Base-by-base conservation (phyloP, 1,139 yeast species). In the Scheffersomyces segobiensis region DNA sequence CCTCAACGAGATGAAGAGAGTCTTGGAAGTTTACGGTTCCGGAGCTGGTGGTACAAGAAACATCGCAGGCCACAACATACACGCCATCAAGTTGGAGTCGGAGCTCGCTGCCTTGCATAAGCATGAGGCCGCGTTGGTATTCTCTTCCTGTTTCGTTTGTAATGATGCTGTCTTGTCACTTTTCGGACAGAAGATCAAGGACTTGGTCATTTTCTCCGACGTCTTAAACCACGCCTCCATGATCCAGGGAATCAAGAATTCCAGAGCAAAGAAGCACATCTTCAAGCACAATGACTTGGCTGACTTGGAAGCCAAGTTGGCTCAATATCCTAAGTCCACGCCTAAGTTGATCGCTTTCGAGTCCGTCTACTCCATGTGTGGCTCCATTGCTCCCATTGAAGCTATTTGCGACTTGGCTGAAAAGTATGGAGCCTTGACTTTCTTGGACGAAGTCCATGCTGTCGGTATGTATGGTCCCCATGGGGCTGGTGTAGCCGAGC, bases 21-120 rank as follows among this genome's bases (percentile, higher is more conserved):
- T 96, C 24, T 83, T 95, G 74, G 91, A 89, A 69, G 88, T 86
- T 79, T 95, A 95, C 73, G 99, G 99, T 66, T 89, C 97, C 17
- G 99, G 99, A 67, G 97, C 99, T 18, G 99, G 99, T 69, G 99
- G 99, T 66, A 95, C 99, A 56, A 86, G 99, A 72, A 95, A 95
- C 78, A 95, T 95, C 72, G 99, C 99, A 1, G 99, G 99, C 59
- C 99, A 96, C 76, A 96, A 95, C 77, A 76, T 80, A 60, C 96
- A 91, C 69, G 97, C 98, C 24, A 86, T 95, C 71, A 84, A 82
- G 65, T 84, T 95, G 71, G 99, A 95, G 76, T 81, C 89, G 20
- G 93, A 92, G 67, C 73, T 93, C 56, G 98, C 99, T 18, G 87
- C 92, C 52, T 84, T 95, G 69, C 99, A 95, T 79, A 90, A 91